Evolutionary conservation across 1,284 basidiomycete species (phyloP), one percentile per base, ranked within the genome.

Genomic region (Malassezia psittaci): DNA sequence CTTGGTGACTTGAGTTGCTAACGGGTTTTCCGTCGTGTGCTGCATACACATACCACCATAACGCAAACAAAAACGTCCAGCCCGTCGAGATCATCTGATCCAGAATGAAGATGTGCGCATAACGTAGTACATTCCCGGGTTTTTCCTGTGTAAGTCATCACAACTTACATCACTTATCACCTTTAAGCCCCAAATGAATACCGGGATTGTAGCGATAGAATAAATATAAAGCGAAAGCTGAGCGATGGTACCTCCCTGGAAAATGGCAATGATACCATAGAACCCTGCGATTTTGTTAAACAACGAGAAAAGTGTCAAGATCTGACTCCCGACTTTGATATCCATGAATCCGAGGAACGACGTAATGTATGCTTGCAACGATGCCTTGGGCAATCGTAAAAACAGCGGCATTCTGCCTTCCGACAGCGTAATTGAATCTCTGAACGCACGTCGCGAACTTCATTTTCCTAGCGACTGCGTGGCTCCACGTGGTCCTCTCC

Each of bases 221-320:
- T 99, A 99, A 37, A 90, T 79, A 76, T 98, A 98, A 34, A 75
- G 60, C 5, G 64, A 66, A 57, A 96, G 80, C 77, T 99, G 93
- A 0, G 87, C 83, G 64, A 90, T 85, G 8, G 88, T 85, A 19
- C 89, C 90, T 37, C 88, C 88, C 2, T 84, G 86, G 63, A 93
- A 79, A 61, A 93, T 81, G 13, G 90, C 90, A 49, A 98, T 85
- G 62, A 99, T 83, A 51, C 93, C 93, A 75, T 96, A 99, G 15
- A 96, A 82, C 54, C 93, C 93, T 13, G 93, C 93, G 51, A 91
- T 91, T 78, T 99, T 99, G 82, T 99, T 96, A 66, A 99, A 81
- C 50, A 94, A 79, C 1, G 69, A 69, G 42, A 74, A 74, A 0
- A 74, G 59, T 1, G 70, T 70, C 29, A 74, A 48, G 44, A 74